Percentiles rank a stretch among this genome's conserved stretches.
These are phyloP conservation scores for Coemansia sp. DNA, from an alignment of 192 early-diverging fungal species.

Conservation along the genomic window DNA sequence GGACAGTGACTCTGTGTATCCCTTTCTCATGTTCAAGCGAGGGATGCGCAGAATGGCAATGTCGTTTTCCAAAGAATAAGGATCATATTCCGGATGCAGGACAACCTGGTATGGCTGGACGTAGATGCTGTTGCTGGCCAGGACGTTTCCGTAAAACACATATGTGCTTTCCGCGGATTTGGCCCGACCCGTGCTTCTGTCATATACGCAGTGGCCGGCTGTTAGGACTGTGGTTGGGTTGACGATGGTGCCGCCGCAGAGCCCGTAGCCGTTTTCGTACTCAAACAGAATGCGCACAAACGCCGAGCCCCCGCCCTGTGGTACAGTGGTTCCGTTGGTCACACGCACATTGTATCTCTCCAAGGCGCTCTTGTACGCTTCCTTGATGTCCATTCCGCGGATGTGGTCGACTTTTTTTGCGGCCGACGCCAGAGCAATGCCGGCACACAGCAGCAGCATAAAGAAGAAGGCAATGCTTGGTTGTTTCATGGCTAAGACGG, in stretches of 20 bases:
- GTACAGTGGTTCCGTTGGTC: conserved; percentile 42
- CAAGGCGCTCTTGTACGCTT: conserved; percentile 6
- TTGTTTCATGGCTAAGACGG: no score
- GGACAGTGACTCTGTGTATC: conserved; percentile 23
- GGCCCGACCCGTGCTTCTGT: not conserved
- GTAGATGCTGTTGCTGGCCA: conserved; percentile 7
- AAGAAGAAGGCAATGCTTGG: not conserved
- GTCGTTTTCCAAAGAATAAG: conserved; percentile 26
- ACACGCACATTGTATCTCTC: conserved; percentile 26
- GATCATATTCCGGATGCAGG: conserved; percentile 34
- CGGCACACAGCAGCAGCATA: not conserved
- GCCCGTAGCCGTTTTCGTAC: conserved; percentile 3
- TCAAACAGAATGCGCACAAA: conserved; percentile 24
- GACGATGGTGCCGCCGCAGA: conserved; percentile 51
- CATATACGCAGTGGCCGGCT: conserved; percentile 40
- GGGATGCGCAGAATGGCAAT: conserved; percentile 40
- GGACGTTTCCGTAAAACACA: conserved; percentile 31
- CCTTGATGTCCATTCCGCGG: conserved; percentile 2
- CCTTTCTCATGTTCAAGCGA: conserved; percentile 11
- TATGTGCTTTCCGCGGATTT: conserved; percentile 11
- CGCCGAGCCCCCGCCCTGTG: conserved; percentile 32
- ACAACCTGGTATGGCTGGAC: conserved; percentile 21
- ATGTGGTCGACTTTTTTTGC: not conserved
- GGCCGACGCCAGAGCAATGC: not conserved
- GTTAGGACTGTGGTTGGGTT: conserved; percentile 39